Conservation (phyloP, 1,284 basidiomycete species). For the Mycena sp. region DNA sequence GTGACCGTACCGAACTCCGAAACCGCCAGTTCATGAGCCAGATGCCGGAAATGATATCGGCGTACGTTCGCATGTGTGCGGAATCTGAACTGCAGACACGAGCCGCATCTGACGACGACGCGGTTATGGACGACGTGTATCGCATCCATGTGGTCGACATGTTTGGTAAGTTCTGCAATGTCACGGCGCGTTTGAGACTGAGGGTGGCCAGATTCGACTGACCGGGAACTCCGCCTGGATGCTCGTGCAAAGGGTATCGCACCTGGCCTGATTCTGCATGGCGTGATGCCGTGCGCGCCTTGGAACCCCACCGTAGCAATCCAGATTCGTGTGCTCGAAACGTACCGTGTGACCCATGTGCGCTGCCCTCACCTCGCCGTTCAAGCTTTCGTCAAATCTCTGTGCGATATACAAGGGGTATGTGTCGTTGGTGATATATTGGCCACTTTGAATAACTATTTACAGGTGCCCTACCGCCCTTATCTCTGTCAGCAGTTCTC, state of each 20-base stretch:
- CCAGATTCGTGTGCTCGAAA: slow-evolving; percentile 21
- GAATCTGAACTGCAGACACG: background rate
- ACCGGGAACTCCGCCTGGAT: too few relatives aligned
- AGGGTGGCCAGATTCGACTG: too few relatives aligned
- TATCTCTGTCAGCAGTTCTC: slow-evolving; percentile 41
- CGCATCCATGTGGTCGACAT: too few relatives aligned
- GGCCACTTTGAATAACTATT: background rate
- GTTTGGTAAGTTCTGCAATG: too few relatives aligned
- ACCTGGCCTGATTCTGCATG: too few relatives aligned
- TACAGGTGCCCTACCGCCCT: slow-evolving; percentile 26
- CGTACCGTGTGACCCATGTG: slow-evolving; percentile 29
- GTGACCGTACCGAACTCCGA: too few relatives aligned
- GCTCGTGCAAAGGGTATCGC: too few relatives aligned
- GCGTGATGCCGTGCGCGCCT: slow-evolving; percentile 21
- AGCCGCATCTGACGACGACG: background rate
- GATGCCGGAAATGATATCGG: slow-evolving; percentile 29
- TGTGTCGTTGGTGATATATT: background rate
- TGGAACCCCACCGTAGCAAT: slow-evolving; percentile 24
- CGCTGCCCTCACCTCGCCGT: slow-evolving; percentile 36
- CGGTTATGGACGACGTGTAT: too few relatives aligned
- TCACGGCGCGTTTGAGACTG: too few relatives aligned
- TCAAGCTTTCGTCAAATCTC: slow-evolving; percentile 36
- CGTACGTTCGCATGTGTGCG: slow-evolving; percentile 34
- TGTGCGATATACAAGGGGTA: slow-evolving; percentile 38
- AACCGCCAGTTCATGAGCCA: slow-evolving; percentile 17